Evolutionary conservation across 352 stramenopile genomes (phyloP).

Genomic region (Plasmopara muralis): DNA sequence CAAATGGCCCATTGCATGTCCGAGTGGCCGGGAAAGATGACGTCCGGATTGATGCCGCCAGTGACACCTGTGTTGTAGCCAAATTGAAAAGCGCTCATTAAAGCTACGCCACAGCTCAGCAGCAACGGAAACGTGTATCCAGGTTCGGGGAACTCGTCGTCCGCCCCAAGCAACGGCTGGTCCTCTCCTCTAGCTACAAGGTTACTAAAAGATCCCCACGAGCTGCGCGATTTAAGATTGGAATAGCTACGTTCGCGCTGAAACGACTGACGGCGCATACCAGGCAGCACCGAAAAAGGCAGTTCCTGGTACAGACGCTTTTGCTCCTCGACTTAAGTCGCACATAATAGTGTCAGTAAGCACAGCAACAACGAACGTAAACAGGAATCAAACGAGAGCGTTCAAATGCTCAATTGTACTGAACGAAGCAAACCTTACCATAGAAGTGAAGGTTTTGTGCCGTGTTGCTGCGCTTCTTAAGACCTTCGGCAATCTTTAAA

Average conservation of each 20-base stretch:
- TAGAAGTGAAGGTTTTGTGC: slow-evolving; percentile 76
- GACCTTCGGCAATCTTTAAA: slow-evolving; percentile 56
- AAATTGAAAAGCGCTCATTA: slow-evolving; percentile 68
- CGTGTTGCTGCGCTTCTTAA: slow-evolving; percentile 75
- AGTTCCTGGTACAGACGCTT: slow-evolving; percentile 70
- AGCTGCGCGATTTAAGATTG: slow-evolving; percentile 56
- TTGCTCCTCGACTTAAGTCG: slow-evolving; percentile 52
- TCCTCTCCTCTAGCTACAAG: slow-evolving; percentile 55
- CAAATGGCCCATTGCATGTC: slow-evolving; percentile 61
- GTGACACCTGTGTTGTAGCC: slow-evolving; percentile 74
- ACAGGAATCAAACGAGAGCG: slow-evolving; percentile 1
- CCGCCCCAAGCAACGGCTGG: slow-evolving; percentile 49
- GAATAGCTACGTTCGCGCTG: slow-evolving; percentile 65
- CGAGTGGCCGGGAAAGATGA: slow-evolving; percentile 60
- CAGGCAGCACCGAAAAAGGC: slow-evolving; percentile 60
- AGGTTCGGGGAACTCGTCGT: slow-evolving; percentile 55
- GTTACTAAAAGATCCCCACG: slow-evolving; percentile 51
- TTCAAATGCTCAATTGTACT: background rate
- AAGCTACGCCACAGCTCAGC: slow-evolving; percentile 54
- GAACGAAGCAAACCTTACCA: slow-evolving; percentile 24
- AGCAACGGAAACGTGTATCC: slow-evolving; percentile 64
- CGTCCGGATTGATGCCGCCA: slow-evolving; percentile 45
- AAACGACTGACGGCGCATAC: slow-evolving; percentile 67
- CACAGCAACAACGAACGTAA: background rate
- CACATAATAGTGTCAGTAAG: slow-evolving; percentile 13